Evolutionary conservation across 495 filamentous ascomycete genomes (phyloP), one percentile per base, ranked within the genome.

Genomic region (Rusavskia elegans): DNA sequence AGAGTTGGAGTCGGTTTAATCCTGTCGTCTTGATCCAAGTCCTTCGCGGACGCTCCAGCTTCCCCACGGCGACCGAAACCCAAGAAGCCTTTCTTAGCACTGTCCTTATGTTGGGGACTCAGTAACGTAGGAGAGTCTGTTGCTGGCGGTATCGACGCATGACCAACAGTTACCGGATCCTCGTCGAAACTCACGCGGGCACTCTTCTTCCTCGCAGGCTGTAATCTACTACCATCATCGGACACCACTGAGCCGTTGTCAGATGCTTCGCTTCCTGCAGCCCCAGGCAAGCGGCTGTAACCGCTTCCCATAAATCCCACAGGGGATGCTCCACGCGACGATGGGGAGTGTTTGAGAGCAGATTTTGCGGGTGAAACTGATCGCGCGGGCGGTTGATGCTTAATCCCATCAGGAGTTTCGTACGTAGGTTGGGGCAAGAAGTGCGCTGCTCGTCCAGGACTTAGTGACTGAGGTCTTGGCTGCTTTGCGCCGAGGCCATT

Each of bases 151-250:
- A 68, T 74, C 17, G 75, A 77, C 7, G 79, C 77, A 30, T 79
- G 70, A 20, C 76, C 81, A 10, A 82, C 76, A 49, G 81, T 65
- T 39, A 80, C 72, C 1, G 79, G 70, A 36, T 78, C 75, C 21
- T 93, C 87, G 55, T 92, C 86, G 58, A 95, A 95, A 65, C 87
- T 95, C 56, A 95, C 89, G 49, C 87, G 78, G 8, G 75, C 81
- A 25, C 71, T 68, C 60, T 83, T 89, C 64, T 80, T 90, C 42
- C 77, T 82, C 53, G 63, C 64, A 14, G 61, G 62, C 5, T 66
- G 52, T 3, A 36, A 42, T 25, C 71, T 64, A 5, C 61, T 53
- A 11, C 71, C 68, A 23, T 88, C 85, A 21, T 87, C 83, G 7
- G 77, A 79, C 11, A 65, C 65, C 10, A 72, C 65, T 5, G 79